Percentiles rank a stretch among this genome's conserved stretches.
These are phyloP conservation scores for Halteria grandinella DNA, from an alignment of 73 alveolate species.

Conservation along the genomic window DNA sequence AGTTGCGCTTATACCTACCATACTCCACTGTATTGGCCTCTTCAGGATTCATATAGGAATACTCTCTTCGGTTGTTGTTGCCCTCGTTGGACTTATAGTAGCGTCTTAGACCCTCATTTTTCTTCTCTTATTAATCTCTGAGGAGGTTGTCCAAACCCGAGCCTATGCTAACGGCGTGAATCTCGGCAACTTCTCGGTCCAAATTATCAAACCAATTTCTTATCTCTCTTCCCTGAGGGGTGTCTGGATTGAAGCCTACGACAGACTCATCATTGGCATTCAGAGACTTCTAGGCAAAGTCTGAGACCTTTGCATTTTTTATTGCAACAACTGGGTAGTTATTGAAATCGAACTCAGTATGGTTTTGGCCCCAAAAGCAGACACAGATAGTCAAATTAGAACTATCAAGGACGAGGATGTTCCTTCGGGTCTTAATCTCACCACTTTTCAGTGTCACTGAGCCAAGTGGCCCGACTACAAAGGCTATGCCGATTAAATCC, in stretches of 20 bases:
- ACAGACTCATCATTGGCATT: slow-evolving; percentile 28
- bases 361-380: slow-evolving; percentile 63
- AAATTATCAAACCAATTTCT: slow-evolving; percentile 22
- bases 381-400: slow-evolving; percentile 40
- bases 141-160: no score
- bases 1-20: no score
- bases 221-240: slow-evolving; percentile 11
- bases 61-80: no score
- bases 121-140: no score
- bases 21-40: slow-evolving; percentile 35
- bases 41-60: slow-evolving; percentile 37
- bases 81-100: no score
- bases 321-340: slow-evolving; percentile 8
- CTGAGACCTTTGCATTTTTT: slow-evolving; percentile 9
- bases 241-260: neutral
- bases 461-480: slow-evolving; percentile 39
- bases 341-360: neutral
- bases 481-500: slow-evolving; percentile 40
- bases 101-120: no score
- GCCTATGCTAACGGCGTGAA: no score
- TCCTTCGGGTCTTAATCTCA: slow-evolving; percentile 36
- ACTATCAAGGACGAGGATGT: slow-evolving; percentile 40
- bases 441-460: slow-evolving; percentile 53
- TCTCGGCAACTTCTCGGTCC: no score
- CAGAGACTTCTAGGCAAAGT: slow-evolving; percentile 11